Evolutionary conservation across 2,329 filamentous ascomycete genomes (phyloP).

Genomic region (Trichoderma koningii): DNA sequence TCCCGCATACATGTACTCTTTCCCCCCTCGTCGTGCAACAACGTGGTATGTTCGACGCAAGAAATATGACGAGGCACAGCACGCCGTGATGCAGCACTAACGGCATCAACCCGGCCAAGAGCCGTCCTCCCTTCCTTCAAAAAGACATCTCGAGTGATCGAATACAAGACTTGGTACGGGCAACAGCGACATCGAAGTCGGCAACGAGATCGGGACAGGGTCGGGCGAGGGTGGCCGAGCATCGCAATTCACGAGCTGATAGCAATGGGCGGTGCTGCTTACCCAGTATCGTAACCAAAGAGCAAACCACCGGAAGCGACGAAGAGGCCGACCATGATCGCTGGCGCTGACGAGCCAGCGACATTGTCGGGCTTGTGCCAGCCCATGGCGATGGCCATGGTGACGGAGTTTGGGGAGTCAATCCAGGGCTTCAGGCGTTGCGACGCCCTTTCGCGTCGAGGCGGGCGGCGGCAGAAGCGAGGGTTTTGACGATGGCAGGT

Average conservation of each 20-base stretch:
- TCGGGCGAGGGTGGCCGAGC: background rate
- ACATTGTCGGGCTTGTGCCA: constrained; percentile 76
- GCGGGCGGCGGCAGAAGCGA: constrained; percentile 14
- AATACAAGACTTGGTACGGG: background rate
- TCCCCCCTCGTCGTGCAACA: background rate
- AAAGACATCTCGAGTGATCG: background rate
- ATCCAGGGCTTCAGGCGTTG: constrained; percentile 43
- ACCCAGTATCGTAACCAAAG: constrained; percentile 72
- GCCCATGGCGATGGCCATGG: constrained; percentile 68
- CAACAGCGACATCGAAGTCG: background rate
- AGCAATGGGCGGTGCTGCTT: constrained; percentile 39
- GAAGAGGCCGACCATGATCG: constrained; percentile 72
- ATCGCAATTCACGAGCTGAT: constrained; percentile 13
- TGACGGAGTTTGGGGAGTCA: constrained; percentile 53
- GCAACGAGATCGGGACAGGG: background rate
- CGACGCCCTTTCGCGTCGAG: constrained; percentile 29
- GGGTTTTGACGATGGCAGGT: background rate
- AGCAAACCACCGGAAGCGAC: constrained; percentile 69
- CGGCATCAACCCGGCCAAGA: background rate
- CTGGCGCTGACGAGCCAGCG: constrained; percentile 70
- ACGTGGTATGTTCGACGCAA: background rate
- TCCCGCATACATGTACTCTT: background rate
- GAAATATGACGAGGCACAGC: background rate
- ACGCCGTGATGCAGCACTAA: background rate
- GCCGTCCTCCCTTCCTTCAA: background rate